These are phyloP conservation scores for Draba incana DNA, from an alignment of 345 rosid species.

Conservation along the genomic window DNA sequence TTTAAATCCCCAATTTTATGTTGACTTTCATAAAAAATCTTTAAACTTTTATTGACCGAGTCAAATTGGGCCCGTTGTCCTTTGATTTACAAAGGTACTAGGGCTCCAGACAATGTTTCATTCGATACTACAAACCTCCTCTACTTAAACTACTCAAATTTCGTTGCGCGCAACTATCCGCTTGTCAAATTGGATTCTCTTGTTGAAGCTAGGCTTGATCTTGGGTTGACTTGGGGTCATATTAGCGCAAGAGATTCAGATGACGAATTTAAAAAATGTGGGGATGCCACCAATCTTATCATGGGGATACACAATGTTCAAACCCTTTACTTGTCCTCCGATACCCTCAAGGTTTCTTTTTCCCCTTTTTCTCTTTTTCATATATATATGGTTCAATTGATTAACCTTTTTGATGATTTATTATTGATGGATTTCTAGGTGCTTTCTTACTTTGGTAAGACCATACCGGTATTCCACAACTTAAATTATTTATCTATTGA, in stretches of 20 bases:
- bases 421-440: conserved; percentile 1
- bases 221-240: not conserved
- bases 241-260: not conserved
- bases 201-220: conserved; percentile 22
- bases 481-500: conserved; percentile 13
- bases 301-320: conserved; percentile 25
- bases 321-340: conserved; percentile 19
- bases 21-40: too few relatives aligned
- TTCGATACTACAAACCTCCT: conserved; percentile 25
- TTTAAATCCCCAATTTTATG: too few relatives aligned
- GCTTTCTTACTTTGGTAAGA: conserved; percentile 14
- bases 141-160: conserved; percentile 27
- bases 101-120: not conserved
- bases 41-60: too few relatives aligned
- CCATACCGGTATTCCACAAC: conserved; percentile 6
- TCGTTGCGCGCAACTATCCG: not conserved
- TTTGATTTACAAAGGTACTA: too few relatives aligned
- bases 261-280: not conserved
- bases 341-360: conserved; percentile 14
- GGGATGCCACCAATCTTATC: conserved; percentile 28
- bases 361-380: not conserved
- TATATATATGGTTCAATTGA: not conserved
- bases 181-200: conserved; percentile 23
- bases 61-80: too few relatives aligned
- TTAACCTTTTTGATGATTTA: not conserved